Conservation (phyloP, 2,329 filamentous ascomycete genomes). For the Neopestalotiopsis sp. region DNA sequence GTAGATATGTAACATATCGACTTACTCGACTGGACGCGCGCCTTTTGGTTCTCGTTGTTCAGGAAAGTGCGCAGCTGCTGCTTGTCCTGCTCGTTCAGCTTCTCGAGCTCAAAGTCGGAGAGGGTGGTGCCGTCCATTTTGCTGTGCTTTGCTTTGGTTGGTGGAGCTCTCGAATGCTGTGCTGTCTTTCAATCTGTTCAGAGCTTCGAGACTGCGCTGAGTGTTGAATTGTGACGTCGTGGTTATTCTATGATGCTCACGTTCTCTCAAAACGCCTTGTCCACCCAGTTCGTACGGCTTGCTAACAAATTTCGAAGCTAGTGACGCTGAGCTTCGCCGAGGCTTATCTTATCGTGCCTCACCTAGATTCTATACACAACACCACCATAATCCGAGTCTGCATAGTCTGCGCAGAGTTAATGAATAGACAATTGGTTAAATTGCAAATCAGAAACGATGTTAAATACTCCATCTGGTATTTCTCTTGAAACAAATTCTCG, state of each 20-base stretch:
- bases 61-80: conserved; percentile 87
- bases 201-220: not conserved
- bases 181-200: not conserved
- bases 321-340: not conserved
- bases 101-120: conserved; percentile 68
- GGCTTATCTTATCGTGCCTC: conserved; percentile 17
- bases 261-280: not conserved
- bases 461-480: no score
- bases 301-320: conserved; percentile 14
- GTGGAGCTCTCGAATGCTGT: no score
- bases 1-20: conserved; percentile 31
- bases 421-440: no score
- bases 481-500: no score
- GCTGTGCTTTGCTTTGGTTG: not conserved
- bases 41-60: conserved; percentile 82
- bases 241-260: conserved; percentile 5
- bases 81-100: conserved; percentile 83
- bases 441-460: no score
- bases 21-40: conserved; percentile 67
- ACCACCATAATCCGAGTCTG: no score
- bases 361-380: not conserved
- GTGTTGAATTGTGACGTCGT: not conserved
- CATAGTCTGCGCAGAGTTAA: no score
- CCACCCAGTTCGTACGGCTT: not conserved
- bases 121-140: conserved; percentile 41